Conservation (phyloP, 192 early-diverging fungal genomes). For the Gonapodya prolifera region DNA sequence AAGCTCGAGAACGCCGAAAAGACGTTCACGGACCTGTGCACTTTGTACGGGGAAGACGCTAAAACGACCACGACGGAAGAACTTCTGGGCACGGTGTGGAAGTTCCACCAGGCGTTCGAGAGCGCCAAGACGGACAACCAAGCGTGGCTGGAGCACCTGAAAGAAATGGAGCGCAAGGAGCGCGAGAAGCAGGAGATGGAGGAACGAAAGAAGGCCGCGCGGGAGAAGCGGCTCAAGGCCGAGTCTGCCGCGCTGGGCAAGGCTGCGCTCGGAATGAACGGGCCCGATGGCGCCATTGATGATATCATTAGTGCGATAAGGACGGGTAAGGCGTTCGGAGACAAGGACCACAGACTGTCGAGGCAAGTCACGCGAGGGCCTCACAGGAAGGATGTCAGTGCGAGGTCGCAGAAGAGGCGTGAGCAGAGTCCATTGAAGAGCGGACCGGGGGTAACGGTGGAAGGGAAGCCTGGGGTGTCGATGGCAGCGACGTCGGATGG, state of each 20-base stretch:
- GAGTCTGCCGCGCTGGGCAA: not conserved
- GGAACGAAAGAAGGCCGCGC: not conserved
- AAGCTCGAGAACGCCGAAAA: slow-evolving; percentile 2
- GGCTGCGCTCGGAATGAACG: not conserved
- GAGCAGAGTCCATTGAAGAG: no score
- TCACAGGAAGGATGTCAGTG: no score
- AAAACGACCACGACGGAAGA: slow-evolving; percentile 9
- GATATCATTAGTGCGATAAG: not conserved
- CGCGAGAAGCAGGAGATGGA: not conserved
- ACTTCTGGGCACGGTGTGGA: not conserved
- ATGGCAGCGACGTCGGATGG: no score
- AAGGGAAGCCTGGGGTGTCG: no score
- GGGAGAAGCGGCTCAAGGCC: not conserved
- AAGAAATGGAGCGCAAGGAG: not conserved
- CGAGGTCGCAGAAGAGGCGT: no score
- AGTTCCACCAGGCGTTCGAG: slow-evolving; percentile 4
- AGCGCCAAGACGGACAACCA: slow-evolving; percentile 2
- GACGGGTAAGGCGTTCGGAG: not conserved
- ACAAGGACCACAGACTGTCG: no score
- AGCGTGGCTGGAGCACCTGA: not conserved
- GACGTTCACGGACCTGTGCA: not conserved
- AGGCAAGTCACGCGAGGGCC: no score
- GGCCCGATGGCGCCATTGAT: not conserved
- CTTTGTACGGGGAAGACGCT: slow-evolving; percentile 5
- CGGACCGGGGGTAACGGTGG: no score